Percentiles rank a stretch among this genome's conserved stretches.
Evolutionary conservation across 1,284 basidiomycete species (phyloP).

Genomic region (Puccinia hordei): DNA sequence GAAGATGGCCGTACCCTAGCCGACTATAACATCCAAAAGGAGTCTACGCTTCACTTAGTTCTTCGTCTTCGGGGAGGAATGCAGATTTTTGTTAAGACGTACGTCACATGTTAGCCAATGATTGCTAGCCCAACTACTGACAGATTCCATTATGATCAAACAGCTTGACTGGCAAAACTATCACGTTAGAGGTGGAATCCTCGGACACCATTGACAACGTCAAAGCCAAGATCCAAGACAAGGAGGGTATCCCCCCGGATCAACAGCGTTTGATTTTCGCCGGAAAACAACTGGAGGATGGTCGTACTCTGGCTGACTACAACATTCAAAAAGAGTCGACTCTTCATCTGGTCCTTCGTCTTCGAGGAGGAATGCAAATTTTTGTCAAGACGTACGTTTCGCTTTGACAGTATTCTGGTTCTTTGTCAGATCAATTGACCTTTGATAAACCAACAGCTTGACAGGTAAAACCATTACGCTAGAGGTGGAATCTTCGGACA

Average conservation of each 20-base stretch:
- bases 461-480: conserved; percentile 63
- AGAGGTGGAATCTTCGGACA: conserved; percentile 67
- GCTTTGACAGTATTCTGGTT: neutral
- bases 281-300: conserved; percentile 62
- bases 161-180: conserved; percentile 57
- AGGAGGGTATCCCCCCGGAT: conserved; percentile 35
- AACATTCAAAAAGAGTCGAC: conserved; percentile 96
- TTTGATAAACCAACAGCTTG: neutral
- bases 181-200: conserved; percentile 67
- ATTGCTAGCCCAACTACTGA: neutral
- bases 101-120: neutral
- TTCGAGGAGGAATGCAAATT: conserved; percentile 67
- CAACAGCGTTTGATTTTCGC: conserved; percentile 61
- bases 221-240: conserved; percentile 59
- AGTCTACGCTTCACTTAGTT: conserved; percentile 92
- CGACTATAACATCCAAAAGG: conserved; percentile 96
- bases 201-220: conserved; percentile 69
- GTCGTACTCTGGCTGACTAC: conserved; percentile 67
- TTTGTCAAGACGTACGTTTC: neutral
- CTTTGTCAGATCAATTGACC: neutral
- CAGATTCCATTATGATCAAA: neutral
- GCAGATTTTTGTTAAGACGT: conserved; percentile 49
- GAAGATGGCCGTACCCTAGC: conserved; percentile 60
- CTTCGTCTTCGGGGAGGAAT: conserved; percentile 75
- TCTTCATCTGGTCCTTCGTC: conserved; percentile 88